Evolutionary conservation across 148 eudicot genomes (phyloP), one percentile per base, ranked within the genome.

Genomic region (Polygonum aviculare): DNA sequence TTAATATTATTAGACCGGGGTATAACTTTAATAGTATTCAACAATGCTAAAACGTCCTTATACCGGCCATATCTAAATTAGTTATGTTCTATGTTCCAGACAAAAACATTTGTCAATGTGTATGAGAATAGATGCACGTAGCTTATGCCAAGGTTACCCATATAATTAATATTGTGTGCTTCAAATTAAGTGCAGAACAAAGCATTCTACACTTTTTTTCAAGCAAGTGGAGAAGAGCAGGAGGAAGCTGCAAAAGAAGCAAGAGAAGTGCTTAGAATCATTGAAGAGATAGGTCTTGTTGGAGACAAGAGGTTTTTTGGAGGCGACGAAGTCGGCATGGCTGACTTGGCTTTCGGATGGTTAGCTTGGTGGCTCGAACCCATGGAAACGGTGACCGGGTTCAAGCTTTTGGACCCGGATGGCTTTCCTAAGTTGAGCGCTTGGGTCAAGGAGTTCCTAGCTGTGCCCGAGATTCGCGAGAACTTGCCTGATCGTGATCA

Each of bases 221-320:
- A 69, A 15, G 45, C 49, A 1, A 38, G 41, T 22, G 81, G 81
- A 33, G 77, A 78, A n/a, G 81, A 82, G 6, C 77, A 60, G 44
- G 79, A 79, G 74, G 79, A 72, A 15, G 84, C 81, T 38, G 77
- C 21, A 65, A 38, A 76, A 19, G 84, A 76, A 5, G 67, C 67
- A 26, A 60, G 16, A 60, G 22, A 60, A 11, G 67, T 52, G 62
- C 31, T 73, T 75, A 69, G 84, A 77, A 78, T 12, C 62, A 82
- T 71, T 60, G 69, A 62, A 62, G 69, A 62, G 11, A 62, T 9
- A 16, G 77, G 45, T n/a, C 57, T 78, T 26, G 79, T 78, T 26
- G 79, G 74, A 63, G 77, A 72, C 5, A 62, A 44, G 26, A 72
- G 16, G 18, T 82, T 78, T 26, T 59, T 82, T 16, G 78, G 84